Base-by-base conservation (phyloP, 441 rosid species). In the Adansonia grandidieri region DNA sequence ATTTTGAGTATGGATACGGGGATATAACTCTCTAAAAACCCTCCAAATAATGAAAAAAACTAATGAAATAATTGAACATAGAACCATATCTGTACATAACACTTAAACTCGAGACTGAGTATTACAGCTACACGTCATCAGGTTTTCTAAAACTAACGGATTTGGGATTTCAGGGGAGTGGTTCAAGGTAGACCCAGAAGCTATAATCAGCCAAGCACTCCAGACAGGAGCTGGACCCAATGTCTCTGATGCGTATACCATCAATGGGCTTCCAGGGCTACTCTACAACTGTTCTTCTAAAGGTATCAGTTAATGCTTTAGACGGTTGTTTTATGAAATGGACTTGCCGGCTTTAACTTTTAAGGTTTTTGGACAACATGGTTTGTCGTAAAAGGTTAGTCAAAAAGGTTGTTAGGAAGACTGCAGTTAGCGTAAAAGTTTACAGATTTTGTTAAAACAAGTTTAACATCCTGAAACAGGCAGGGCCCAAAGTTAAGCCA, bases 221-320 rank as follows among this genome's bases (percentile, higher is more conserved):
- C 73, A 75, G 40, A 83, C 84, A 13, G 84, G 86, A 24, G 80
- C 32, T 57, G 86, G 73, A 13, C 86, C 86, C 17, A 83, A 83
- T 76, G 84, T 80, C 53, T 83, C 86, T 11, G 86, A 83, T 71
- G 86, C 86, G 53, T 80, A 75, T 57, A 83, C 86, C 63, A 83
- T 83, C 68, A 83, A 83, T 75, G 84, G 84, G 28, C 73, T 81
- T 19, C 86, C 86, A 15, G 84, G 84, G 58, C 82, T 58, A 32
- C 70, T 78, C 63, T 81, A 84, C 54, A 81, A 81, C 50, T 84
- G 84, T 67, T 81, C 82, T 60, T 76, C 84, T 22, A 78, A 78
- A 78, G 82, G 84, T 81, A 78, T 44, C 32, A 51, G 14, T 53
- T 28, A 9, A 47, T 47, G 37, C 53, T 68, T 37, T 37, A 37